Evolutionary conservation across 371 early-diverging fungal species (phyloP).

Genomic region (Coemansia linderi): DNA sequence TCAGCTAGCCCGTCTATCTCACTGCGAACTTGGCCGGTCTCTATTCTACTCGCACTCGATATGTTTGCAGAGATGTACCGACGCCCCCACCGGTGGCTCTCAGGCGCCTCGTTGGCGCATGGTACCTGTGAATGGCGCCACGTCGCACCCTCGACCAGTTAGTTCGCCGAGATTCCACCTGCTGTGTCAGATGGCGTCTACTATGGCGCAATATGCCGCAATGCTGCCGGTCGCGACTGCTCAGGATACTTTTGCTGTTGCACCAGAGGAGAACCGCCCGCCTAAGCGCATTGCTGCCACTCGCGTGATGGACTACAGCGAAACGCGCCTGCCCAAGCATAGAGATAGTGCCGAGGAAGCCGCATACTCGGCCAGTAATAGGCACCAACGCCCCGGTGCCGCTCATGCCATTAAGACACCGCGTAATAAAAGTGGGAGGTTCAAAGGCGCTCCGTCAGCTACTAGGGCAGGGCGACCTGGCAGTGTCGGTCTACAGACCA

Average conservation of each 20-base stretch:
- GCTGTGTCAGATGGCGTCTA: background rate
- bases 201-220: slow-evolving; percentile 3
- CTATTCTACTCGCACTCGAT: background rate
- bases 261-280: background rate
- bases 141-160: background rate
- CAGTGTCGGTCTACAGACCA: background rate
- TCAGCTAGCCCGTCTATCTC: background rate
- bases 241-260: background rate
- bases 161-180: too few species aligned
- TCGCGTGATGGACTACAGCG: background rate
- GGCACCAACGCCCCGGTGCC: background rate
- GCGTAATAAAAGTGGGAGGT: background rate
- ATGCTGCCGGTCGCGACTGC: background rate
- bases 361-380: background rate
- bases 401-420: background rate
- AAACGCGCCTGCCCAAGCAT: background rate
- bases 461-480: background rate
- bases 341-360: background rate
- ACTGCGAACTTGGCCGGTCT: background rate
- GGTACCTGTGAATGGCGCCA: background rate
- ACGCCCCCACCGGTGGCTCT: background rate
- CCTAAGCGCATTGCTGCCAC: background rate
- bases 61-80: background rate
- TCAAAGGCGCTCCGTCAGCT: background rate
- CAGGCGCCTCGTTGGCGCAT: background rate